Conservation (phyloP, 768 basidiomycete genomes). For the Clavulina sp. region DNA sequence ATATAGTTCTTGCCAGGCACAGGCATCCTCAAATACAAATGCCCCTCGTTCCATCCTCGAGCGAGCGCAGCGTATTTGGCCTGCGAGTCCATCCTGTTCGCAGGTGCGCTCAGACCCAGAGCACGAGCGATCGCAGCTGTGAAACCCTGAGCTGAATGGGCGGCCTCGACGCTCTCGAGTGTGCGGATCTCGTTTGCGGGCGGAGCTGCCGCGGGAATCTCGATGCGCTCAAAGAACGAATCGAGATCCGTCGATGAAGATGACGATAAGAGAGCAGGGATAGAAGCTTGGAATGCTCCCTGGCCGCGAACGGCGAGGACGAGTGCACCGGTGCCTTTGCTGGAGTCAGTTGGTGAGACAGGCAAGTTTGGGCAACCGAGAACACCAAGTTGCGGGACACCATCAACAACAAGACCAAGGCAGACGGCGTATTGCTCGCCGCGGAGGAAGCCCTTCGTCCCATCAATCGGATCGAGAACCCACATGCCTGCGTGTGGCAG, state of each 20-base stretch:
- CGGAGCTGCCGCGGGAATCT: neutral
- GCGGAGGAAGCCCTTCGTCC: conserved; percentile 83
- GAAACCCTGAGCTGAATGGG: conserved; percentile 79
- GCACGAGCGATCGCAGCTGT: conserved; percentile 53
- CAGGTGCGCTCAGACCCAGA: conserved; percentile 44
- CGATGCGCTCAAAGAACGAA: neutral
- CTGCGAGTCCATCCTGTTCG: conserved; percentile 86
- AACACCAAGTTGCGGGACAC: conserved; percentile 62
- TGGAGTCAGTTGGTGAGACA: conserved; percentile 29
- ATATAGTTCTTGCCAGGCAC: conserved; percentile 49
- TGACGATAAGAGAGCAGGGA: conserved; percentile 2
- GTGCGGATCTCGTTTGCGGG: conserved; percentile 37
- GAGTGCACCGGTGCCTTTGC: conserved; percentile 49
- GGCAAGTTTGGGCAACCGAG: conserved; percentile 90
- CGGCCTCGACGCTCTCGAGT: conserved; percentile 84
- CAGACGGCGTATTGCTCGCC: conserved; percentile 91
- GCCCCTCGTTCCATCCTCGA: conserved; percentile 53
- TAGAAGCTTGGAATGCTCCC: conserved; percentile 30
- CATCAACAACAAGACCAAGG: conserved; percentile 64
- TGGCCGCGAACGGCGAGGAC: conserved; percentile 79
- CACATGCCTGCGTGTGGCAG: conserved; percentile 72
- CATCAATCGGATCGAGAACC: conserved; percentile 83
- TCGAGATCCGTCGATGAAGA: neutral
- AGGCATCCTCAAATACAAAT: conserved; percentile 65
- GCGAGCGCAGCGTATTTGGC: conserved; percentile 84